phyloP scores from a whole-genome alignment of 768 basidiomycete species.

The Brasilioporus rufonigricans region DNA sequence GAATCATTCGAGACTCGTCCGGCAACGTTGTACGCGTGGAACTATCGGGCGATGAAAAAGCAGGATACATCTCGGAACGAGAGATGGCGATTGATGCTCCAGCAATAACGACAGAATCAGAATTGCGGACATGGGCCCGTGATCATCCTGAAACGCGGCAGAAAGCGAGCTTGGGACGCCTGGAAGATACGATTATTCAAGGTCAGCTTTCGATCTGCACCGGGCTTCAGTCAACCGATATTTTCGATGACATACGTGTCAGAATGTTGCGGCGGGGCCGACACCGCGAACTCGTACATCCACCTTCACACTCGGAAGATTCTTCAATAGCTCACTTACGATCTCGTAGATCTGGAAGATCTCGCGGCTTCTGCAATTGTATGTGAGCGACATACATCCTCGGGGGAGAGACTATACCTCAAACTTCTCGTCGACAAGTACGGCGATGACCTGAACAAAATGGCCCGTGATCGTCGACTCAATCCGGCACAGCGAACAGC shows the following conservation, averaged over 20 bases:
- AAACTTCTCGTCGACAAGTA: conserved; percentile 63
- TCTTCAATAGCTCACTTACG: conserved; percentile 11
- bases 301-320: not conserved
- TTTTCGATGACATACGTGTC: not conserved
- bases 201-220: conserved; percentile 33
- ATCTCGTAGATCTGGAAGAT: conserved; percentile 58
- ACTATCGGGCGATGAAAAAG: conserved; percentile 51
- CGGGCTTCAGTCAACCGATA: not conserved
- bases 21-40: conserved; percentile 76
- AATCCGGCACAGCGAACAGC: conserved; percentile 85
- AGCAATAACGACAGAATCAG: conserved; percentile 8
- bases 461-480: conserved; percentile 76
- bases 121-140: conserved; percentile 19
- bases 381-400: conserved; percentile 61
- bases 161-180: not conserved
- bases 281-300: conserved; percentile 1
- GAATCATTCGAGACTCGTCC: conserved; percentile 75
- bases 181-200: conserved; percentile 14
- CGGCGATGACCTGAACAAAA: conserved; percentile 66
- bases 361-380: conserved; percentile 48
- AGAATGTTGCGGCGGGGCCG: not conserved
- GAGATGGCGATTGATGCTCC: conserved; percentile 43
- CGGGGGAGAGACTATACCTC: conserved; percentile 68
- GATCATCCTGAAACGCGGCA: not conserved
- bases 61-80: conserved; percentile 15